Conservation (phyloP, 257 asterid genomes). For the Solanum pimpinellifolium region DNA sequence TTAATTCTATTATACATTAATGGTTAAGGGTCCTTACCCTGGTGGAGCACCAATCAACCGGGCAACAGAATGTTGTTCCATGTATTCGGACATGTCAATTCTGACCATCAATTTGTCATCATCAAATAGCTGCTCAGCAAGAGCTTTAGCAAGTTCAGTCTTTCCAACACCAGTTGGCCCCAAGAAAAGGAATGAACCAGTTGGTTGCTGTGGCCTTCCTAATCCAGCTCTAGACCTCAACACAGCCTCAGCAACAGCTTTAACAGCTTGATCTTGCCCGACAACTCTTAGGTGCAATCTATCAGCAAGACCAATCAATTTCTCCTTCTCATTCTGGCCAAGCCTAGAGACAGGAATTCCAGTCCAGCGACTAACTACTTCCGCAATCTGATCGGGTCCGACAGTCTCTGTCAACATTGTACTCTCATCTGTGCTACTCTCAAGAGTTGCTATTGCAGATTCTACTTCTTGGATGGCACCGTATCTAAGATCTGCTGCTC, state of each 20-base stretch:
- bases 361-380: constrained; percentile 94
- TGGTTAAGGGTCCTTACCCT: constrained; percentile 38
- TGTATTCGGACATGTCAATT: constrained; percentile 90
- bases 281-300: constrained; percentile 31
- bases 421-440: constrained; percentile 29
- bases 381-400: constrained; percentile 88
- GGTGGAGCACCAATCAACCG: constrained; percentile 93
- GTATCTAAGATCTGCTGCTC: constrained; percentile 83
- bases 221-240: constrained; percentile 81
- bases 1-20: no score
- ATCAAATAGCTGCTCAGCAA: constrained; percentile 82
- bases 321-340: constrained; percentile 82
- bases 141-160: constrained; percentile 90
- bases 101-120: constrained; percentile 70
- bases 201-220: constrained; percentile 86
- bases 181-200: constrained; percentile 82
- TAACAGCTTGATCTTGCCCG: constrained; percentile 70
- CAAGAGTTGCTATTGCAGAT: constrained; percentile 59
- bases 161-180: constrained; percentile 98
- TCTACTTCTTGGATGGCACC: constrained; percentile 89
- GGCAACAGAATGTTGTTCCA: constrained; percentile 96
- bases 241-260: constrained; percentile 81
- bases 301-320: constrained; percentile 56
- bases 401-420: constrained; percentile 78
- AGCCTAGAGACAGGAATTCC: constrained; percentile 70